Base-by-base conservation (phyloP, 2,329 filamentous ascomycete genomes). In the Didymella pinodella region DNA sequence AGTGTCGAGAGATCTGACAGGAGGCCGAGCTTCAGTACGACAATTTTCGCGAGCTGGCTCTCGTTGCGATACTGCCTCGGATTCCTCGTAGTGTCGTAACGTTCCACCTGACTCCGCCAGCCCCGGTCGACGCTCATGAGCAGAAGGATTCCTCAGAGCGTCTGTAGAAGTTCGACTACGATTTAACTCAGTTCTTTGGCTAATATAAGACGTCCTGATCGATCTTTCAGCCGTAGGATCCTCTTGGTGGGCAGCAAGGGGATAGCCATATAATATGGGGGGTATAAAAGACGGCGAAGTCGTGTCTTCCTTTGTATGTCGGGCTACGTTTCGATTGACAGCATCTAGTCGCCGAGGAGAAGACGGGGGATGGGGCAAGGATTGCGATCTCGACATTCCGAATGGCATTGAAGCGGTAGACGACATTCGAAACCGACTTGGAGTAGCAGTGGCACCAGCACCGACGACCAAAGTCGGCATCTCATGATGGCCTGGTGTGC, bases 31-130 rank as follows among this genome's bases (percentile, higher is more conserved):
- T 28, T 38, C 28, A 29, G 38, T 28, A 18, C 7, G 18, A 43
- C 18, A 26, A 41, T 6, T 8, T 40, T 14, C 25, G 36, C 46
- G 32, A 28, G 49, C 43, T 8, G 16, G 25, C 10, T 10, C 46
- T 22, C 22, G 57, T 48, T 31, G 56, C 32, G 36, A 54, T 48
- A 43, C 55, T 40, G 59, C 58, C 8, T 65, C 49, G 32, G 70
- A 64, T 18, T 68, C 52, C 28, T 73, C 66, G 54, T 71, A 75
- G 32, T 70, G 56, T 54, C 67, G 66, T 51, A 75, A 54, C 14
- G 72, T 58, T 46, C 48, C 65, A 22, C 59, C 65, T 11, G 73
- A 59, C 31, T 70, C 69, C 20, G 70, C 72, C 6, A 71, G 72
- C 5, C 48, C 58, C 22, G 61, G 56, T 40, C 60, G 52, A 7